Conservation (phyloP, 192 early-diverging fungal genomes). For the Backusella tuberculispora region DNA sequence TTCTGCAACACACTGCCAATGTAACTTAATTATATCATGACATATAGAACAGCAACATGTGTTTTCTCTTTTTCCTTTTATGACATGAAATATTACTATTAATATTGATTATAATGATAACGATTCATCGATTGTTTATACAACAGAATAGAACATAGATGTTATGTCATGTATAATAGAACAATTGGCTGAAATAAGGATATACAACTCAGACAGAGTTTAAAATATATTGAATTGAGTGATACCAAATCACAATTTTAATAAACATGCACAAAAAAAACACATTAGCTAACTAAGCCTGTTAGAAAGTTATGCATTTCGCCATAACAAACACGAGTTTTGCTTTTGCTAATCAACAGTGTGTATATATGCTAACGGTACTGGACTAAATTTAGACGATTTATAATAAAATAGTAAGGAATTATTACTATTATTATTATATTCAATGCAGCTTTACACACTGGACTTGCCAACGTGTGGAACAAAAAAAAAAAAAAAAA, state of each 20-base stretch:
- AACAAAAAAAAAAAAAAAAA: background rate
- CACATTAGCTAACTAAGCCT: background rate
- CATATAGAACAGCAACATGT: background rate
- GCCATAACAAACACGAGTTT: background rate
- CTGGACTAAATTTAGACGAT: background rate
- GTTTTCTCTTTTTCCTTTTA: background rate
- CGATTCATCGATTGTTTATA: background rate
- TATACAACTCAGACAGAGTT: no score
- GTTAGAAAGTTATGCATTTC: background rate
- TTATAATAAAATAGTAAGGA: no score
- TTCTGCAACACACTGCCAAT: conserved; percentile 3
- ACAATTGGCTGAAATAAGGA: no score
- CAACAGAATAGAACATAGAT: background rate
- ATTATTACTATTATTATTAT: background rate
- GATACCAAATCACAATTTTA: background rate
- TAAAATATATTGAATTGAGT: background rate
- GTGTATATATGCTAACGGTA: background rate
- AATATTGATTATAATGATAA: no score
- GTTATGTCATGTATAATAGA: no score
- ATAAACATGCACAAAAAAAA: background rate
- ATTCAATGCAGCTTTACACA: background rate
- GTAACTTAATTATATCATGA: background rate
- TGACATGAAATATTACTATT: background rate
- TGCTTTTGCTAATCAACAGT: no score
- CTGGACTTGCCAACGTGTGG: background rate